Evolutionary conservation across 371 early-diverging fungal genomes (phyloP).

Genomic region (Funneliformis caledonium): DNA sequence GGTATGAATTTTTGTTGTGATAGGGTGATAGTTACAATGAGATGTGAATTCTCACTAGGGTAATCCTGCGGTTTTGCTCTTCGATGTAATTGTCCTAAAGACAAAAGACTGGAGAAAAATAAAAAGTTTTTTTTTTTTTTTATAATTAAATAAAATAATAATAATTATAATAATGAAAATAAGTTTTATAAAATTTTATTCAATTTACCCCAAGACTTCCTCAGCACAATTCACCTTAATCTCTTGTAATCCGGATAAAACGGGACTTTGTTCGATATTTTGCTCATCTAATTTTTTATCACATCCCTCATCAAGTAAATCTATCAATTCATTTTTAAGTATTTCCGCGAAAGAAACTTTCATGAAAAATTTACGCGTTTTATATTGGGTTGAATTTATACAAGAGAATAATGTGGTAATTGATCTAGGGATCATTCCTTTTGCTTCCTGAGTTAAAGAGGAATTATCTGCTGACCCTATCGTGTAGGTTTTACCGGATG

Average conservation of each 20-base stretch:
- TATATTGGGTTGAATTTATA: slow-evolving; percentile 38
- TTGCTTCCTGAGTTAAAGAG: slow-evolving; percentile 13
- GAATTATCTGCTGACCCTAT: slow-evolving; percentile 79
- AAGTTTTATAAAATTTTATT: no score
- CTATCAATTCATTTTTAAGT: slow-evolving; percentile 95
- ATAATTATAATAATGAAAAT: no score
- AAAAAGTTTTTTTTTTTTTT: background rate
- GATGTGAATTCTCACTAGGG: slow-evolving; percentile 93
- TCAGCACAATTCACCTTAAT: slow-evolving; percentile 72
- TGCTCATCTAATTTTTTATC: slow-evolving; percentile 80
- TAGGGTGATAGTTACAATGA: slow-evolving; percentile 59
- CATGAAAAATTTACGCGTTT: slow-evolving; percentile 45
- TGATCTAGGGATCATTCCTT: slow-evolving; percentile 92
- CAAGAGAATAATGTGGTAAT: slow-evolving; percentile 76
- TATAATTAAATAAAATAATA: slow-evolving; percentile 2
- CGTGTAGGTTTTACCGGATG: slow-evolving; percentile 98
- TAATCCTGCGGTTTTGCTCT: slow-evolving; percentile 78
- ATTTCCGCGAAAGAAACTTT: slow-evolving; percentile 83
- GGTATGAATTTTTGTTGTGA: slow-evolving; percentile 31
- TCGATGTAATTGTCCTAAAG: slow-evolving; percentile 79
- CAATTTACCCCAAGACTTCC: slow-evolving; percentile 73
- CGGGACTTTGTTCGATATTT: slow-evolving; percentile 90
- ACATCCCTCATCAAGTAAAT: slow-evolving; percentile 66
- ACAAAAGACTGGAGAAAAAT: slow-evolving; percentile 58
- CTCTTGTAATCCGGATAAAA: slow-evolving; percentile 90